phyloP scores from a whole-genome alignment of 306 rosid species.

The Macrotyloma uniflorum region DNA sequence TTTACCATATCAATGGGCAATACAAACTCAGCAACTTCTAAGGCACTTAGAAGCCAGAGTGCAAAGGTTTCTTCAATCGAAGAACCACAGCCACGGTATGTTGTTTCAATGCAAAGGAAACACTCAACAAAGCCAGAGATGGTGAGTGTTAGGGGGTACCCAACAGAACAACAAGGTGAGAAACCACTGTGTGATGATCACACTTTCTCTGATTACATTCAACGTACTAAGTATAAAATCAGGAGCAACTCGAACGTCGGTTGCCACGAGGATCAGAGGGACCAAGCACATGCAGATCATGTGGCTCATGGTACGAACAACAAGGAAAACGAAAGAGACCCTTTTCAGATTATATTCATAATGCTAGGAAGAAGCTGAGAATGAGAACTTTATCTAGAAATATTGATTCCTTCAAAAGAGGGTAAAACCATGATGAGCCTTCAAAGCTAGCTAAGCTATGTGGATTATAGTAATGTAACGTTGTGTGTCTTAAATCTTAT shows the following conservation, averaged over 20 bases:
- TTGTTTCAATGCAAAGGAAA: slow-evolving; percentile 3
- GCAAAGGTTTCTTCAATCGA: background rate
- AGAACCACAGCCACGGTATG: background rate
- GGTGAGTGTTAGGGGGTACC: background rate
- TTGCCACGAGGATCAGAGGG: background rate
- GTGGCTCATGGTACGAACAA: slow-evolving; percentile 23
- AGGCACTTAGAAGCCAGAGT: background rate
- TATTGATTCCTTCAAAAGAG: slow-evolving; percentile 35
- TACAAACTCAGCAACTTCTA: background rate
- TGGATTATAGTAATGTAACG: background rate
- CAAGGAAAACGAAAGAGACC: slow-evolving; percentile 36
- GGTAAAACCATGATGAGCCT: background rate
- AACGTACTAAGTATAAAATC: slow-evolving; percentile 25
- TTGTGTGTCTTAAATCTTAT: no score
- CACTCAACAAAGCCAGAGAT: background rate
- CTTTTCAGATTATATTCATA: slow-evolving; percentile 50
- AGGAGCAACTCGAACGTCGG: slow-evolving; percentile 32
- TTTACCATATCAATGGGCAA: slow-evolving; percentile 1
- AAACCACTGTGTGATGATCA: background rate
- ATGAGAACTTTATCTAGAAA: slow-evolving; percentile 43
- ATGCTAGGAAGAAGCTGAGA: slow-evolving; percentile 43
- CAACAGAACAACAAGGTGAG: slow-evolving; percentile 19
- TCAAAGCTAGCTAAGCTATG: background rate
- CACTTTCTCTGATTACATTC: background rate
- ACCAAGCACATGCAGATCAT: background rate